Evolutionary conservation across 2,329 filamentous ascomycete species (phyloP).

Genomic region (Thielaviopsis ethacetica): DNA sequence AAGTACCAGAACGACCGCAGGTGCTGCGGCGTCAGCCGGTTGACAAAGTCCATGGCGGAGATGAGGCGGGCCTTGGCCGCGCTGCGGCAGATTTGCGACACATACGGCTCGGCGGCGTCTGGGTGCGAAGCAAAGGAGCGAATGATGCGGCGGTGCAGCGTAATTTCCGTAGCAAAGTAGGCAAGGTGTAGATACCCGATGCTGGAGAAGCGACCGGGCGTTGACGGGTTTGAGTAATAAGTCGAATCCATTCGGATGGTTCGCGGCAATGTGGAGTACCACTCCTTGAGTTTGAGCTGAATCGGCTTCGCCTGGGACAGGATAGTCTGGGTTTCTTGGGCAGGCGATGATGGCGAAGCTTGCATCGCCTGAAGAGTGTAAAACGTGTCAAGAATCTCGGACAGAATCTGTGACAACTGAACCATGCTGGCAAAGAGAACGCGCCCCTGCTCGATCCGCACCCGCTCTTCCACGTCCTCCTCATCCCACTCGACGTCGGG

Average conservation of each 20-base stretch:
- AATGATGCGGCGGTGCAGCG: slow-evolving; percentile 78
- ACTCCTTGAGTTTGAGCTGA: slow-evolving; percentile 67
- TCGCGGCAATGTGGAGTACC: slow-evolving; percentile 55
- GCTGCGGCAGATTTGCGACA: slow-evolving; percentile 81
- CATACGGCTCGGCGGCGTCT: slow-evolving; percentile 50
- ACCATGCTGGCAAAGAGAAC: slow-evolving; percentile 63
- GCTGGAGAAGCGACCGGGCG: slow-evolving; percentile 33
- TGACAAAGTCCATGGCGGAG: slow-evolving; percentile 94
- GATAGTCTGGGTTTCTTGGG: slow-evolving; percentile 55
- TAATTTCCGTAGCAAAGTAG: slow-evolving; percentile 90
- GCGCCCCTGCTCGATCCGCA: slow-evolving; percentile 50
- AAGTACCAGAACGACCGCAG: slow-evolving; percentile 90
- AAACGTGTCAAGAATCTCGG: slow-evolving; percentile 69
- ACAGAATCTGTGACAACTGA: slow-evolving; percentile 55
- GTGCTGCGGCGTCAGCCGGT: slow-evolving; percentile 72
- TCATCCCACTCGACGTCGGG: slow-evolving; percentile 55
- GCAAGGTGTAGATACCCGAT: slow-evolving; percentile 73
- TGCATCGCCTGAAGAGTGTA: slow-evolving; percentile 66
- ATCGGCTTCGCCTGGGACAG: slow-evolving; percentile 65
- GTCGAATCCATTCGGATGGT: slow-evolving; percentile 46
- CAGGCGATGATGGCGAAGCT: slow-evolving; percentile 47
- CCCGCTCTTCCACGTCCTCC: slow-evolving; percentile 41
- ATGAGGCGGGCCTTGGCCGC: slow-evolving; percentile 89
- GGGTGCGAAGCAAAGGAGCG: slow-evolving; percentile 45
- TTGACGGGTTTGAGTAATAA: slow-evolving; percentile 9